Evolutionary conservation across 2,329 filamentous ascomycete species (phyloP), one percentile per base, ranked within the genome.

Genomic region (Paecilomyces dactylethromorphus): DNA sequence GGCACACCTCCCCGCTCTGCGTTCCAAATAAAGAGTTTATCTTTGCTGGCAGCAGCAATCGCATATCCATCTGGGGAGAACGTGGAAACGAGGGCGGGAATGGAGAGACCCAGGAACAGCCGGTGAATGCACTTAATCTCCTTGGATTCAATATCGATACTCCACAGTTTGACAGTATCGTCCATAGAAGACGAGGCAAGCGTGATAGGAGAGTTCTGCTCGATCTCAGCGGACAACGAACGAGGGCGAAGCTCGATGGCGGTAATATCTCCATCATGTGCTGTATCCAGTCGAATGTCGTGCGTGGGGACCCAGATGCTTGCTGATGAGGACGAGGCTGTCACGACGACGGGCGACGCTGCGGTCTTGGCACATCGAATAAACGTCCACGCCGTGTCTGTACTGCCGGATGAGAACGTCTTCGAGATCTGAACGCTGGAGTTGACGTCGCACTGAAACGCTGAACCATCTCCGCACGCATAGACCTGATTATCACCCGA

Each of bases 31-130:
- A 75, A 74, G 24, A 79, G 64, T 54, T 66, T 70, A 56, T 78
- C 73, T 54, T 75, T 74, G 60, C 74, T 77, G 22, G 76, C 77
- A 51, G 76, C 78, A 35, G 76, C 74, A 33, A 81, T 65, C 32
- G 76, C 75, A 57, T 76, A 78, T 11, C 78, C 78, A 62, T 81
- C 78, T 0, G 78, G 76, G 5, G 78, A 79, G 62, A 80, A 80
- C 32, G 72, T 68, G 54, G 76, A 66, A 2, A 74, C 70, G 51
- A 80, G 70, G 53, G 77, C 71, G 4, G 78, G 76, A 24, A 65
- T 61, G 3, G 69, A 69, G 8, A 69, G 63, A 3, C 71, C 71
- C 10, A 79, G 62, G 56, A 69, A 69, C 32, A 79, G 64, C 15
- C 68, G 68, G 59, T 78, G 71, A 49, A 76, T 57, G 54, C 72